Base-by-base conservation (phyloP, 805 yeast species). In the Candida pseudoglaebosa region DNA sequence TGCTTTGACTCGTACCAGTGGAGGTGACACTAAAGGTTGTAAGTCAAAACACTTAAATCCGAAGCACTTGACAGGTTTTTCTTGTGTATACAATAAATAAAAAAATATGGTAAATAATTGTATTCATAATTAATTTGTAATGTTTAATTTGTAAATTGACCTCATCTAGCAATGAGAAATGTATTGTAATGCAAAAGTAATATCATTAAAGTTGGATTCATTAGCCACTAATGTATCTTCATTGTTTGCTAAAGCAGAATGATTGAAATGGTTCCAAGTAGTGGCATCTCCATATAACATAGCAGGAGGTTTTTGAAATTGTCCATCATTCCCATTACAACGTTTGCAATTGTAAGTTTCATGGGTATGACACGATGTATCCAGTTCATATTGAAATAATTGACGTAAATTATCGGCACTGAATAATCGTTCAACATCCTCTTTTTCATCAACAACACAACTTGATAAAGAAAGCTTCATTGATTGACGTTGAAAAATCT, bases 261-360 rank as follows among this genome's bases (percentile, higher is more conserved):
- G 85, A 43, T 81, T 75, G 41, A 86, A 70, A 64, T 93, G 99
- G 57, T 93, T 91, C 99, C 99, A 91, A 0, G 97, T 82, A 0
- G 97, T 93, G 0, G 98, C 86, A 61, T 93, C 99, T 46, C 99
- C 99, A 56, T 93, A 93, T 24, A 93, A 65, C 96, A 93, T 90
- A 0, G 95, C 95, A 0, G 81, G 77, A 0, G 96, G 75, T 47
- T 75, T 80, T 4, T 68, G 52, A 21, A 62, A 45, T 62, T 93
- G 99, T 3, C 70, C 70, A 22, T 49, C 37, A 6, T 48, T 58
- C 5, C 28, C 16, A 9, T 35, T 37, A 58, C 99, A 93, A 46
- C 98, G 68, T 57, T 80, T 82, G 66, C 99, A 93, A 47, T 83
- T 77, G 65, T 78, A 93, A 1, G 95, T 85, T 43, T 85, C 95